Evolutionary conservation across 306 rosid species (phyloP).

Genomic region (Vigna hirtella): DNA sequence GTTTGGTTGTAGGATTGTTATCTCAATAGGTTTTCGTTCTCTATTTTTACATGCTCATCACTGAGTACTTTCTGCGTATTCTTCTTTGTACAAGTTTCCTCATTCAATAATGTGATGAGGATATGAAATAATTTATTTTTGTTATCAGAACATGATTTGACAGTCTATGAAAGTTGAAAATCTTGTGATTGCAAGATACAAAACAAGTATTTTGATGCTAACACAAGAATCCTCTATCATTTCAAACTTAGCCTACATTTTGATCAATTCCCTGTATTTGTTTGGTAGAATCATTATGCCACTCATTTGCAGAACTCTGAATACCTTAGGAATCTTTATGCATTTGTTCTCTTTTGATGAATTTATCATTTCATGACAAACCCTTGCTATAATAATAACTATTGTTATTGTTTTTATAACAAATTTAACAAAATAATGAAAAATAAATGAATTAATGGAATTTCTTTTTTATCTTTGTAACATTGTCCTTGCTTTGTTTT

Average conservation of each 20-base stretch:
- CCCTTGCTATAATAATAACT: not conserved
- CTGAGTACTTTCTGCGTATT: constrained; percentile 28
- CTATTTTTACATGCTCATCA: constrained; percentile 40
- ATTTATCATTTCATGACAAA: not conserved
- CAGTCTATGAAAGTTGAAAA: constrained; percentile 26
- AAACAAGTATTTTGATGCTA: constrained; percentile 10
- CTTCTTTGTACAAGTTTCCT: constrained; percentile 29
- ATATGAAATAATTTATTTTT: constrained; percentile 20
- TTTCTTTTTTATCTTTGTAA: too few species aligned
- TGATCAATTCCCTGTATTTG: constrained; percentile 8
- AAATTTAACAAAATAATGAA: too few species aligned
- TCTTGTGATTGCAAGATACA: constrained; percentile 34
- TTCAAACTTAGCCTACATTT: not conserved
- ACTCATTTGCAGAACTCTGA: not conserved
- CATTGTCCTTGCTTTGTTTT: too few species aligned
- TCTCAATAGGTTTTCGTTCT: constrained; percentile 39
- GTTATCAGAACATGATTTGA: constrained; percentile 31
- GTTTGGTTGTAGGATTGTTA: constrained; percentile 51
- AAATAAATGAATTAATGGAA: too few species aligned
- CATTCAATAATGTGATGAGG: constrained; percentile 41
- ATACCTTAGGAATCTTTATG: not conserved
- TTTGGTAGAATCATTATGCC: constrained; percentile 6
- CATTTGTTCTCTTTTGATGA: constrained; percentile 5
- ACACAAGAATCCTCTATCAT: not conserved
- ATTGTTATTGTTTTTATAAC: too few species aligned